Conservation (phyloP, 169 alveolate genomes). For the Sarcocystis neurona region DNA sequence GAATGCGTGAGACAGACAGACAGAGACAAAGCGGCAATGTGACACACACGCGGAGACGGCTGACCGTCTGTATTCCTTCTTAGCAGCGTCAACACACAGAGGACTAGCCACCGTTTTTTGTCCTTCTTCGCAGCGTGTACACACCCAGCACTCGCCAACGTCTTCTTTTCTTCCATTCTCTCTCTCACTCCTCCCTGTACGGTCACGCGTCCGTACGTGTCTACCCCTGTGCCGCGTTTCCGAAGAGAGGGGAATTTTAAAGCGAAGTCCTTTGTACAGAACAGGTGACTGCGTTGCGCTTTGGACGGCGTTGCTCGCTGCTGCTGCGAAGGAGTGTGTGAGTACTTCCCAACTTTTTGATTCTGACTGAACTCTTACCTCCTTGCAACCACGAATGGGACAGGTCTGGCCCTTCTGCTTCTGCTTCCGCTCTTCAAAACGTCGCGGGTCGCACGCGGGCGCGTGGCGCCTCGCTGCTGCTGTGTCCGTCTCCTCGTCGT, state of each 20-base stretch:
- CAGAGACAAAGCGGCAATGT: no score
- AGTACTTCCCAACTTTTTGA: neutral
- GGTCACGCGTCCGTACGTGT: no score
- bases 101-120: no score
- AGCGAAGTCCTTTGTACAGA: neutral
- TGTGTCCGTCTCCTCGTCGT: conserved; percentile 40
- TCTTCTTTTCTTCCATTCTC: no score
- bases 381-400: conserved; percentile 58
- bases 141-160: no score
- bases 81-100: no score
- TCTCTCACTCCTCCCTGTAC: no score
- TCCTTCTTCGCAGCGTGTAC: no score
- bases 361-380: conserved; percentile 13
- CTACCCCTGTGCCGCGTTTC: neutral
- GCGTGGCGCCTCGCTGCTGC: conserved; percentile 51
- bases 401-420: conserved; percentile 45
- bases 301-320: neutral
- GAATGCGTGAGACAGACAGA: no score
- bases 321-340: neutral
- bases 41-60: no score
- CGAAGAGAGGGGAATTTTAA: neutral
- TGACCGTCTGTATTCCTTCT: no score
- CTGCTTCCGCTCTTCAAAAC: conserved; percentile 33
- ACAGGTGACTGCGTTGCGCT: neutral
- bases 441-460: conserved; percentile 52